Conservation (phyloP, 2,329 filamentous ascomycete genomes). For the Shiraia bambusicola region DNA sequence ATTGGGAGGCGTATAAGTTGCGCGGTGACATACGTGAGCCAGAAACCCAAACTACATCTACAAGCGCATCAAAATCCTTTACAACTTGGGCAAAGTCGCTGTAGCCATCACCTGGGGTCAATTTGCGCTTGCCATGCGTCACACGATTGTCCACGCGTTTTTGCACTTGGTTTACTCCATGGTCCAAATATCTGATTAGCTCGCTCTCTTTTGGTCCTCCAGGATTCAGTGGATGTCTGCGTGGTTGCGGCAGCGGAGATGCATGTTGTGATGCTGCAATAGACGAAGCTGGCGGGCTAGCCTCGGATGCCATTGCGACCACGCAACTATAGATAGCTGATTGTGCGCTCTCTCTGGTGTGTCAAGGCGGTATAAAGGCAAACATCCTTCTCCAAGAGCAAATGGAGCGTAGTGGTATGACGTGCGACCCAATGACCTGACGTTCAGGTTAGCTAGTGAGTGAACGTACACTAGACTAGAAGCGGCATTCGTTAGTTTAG, state of each 20-base stretch:
- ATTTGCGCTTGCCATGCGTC: conserved; percentile 52
- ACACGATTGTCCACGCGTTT: conserved; percentile 34
- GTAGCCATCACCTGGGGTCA: conserved; percentile 51
- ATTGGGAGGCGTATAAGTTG: neutral
- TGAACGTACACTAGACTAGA: too few relatives aligned
- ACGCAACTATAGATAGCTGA: neutral
- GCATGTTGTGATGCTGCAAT: conserved; percentile 44
- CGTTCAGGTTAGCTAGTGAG: too few relatives aligned
- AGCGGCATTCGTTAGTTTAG: too few relatives aligned
- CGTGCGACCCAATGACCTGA: neutral
- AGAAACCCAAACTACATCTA: conserved; percentile 83
- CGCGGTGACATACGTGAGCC: conserved; percentile 69
- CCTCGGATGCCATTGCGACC: conserved; percentile 13
- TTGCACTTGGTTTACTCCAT: conserved; percentile 44
- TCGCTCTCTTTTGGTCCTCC: conserved; percentile 61
- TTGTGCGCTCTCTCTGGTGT: neutral
- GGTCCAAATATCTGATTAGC: conserved; percentile 60
- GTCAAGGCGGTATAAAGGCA: conserved; percentile 14
- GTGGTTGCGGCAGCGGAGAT: conserved; percentile 54
- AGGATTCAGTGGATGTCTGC: conserved; percentile 54
- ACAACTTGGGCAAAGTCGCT: conserved; percentile 68
- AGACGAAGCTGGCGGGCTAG: conserved; percentile 49
- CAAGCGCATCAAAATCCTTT: conserved; percentile 69
- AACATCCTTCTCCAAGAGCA: conserved; percentile 12
- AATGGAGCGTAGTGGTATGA: neutral